phyloP scores from a whole-genome alignment of 1,284 basidiomycete species.

The Leucoagaricus sp. region DNA sequence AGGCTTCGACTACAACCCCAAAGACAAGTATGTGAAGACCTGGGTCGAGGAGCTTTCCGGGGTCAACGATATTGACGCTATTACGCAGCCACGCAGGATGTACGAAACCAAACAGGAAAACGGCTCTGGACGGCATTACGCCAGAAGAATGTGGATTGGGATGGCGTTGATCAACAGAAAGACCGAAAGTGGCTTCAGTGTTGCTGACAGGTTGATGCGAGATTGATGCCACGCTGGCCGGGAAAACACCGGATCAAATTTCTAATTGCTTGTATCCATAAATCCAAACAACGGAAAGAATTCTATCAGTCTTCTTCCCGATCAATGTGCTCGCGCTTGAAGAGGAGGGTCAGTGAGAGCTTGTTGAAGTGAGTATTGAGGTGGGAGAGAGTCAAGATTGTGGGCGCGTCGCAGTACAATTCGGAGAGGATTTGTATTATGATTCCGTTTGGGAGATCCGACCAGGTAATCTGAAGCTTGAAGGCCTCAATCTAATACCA shows the following conservation, averaged over 20 bases:
- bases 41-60: neutral
- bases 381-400: constrained; percentile 1
- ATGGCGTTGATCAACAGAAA: too few relatives aligned
- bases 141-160: too few relatives aligned
- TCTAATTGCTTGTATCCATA: too few relatives aligned
- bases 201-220: too few relatives aligned
- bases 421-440: neutral
- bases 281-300: too few relatives aligned
- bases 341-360: neutral
- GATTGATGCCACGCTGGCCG: too few relatives aligned
- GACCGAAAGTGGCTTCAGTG: too few relatives aligned
- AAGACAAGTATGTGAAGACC: neutral
- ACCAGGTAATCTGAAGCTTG: too few relatives aligned
- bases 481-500: too few relatives aligned
- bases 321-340: neutral
- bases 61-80: neutral
- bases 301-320: too few relatives aligned
- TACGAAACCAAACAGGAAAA: neutral
- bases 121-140: too few relatives aligned
- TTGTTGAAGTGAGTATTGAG: neutral
- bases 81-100: neutral
- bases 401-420: neutral
- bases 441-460: constrained; percentile 4
- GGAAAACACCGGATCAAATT: too few relatives aligned
- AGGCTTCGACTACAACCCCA: neutral